These are phyloP conservation scores for Xerocomus potaroensis DNA, from an alignment of 768 basidiomycete genomes.

Conservation along the genomic window DNA sequence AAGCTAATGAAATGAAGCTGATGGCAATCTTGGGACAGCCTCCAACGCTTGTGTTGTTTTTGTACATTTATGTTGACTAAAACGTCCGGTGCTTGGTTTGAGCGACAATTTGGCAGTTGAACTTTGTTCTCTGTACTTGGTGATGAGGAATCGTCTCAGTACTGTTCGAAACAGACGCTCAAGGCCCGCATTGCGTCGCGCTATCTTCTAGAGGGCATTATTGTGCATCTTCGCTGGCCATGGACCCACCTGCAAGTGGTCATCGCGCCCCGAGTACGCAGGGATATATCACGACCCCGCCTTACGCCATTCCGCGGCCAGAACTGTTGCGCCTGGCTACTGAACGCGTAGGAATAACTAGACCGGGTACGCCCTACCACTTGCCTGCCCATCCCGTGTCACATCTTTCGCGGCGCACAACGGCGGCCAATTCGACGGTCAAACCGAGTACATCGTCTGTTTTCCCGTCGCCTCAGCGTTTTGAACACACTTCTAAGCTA, in stretches of 20 bases:
- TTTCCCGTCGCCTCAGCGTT: constrained; percentile 18
- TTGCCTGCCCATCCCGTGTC: too few species aligned
- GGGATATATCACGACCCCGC: constrained; percentile 17
- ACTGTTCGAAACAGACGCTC: background rate
- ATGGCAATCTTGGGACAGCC: too few species aligned
- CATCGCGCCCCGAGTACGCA: constrained; percentile 11
- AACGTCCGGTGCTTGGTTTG: background rate
- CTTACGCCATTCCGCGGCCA: constrained; percentile 24
- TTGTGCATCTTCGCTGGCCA: too few species aligned
- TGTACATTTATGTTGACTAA: background rate
- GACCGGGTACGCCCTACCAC: constrained; percentile 9
- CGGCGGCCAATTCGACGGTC: constrained; percentile 4
- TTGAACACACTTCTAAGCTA: constrained; percentile 17
- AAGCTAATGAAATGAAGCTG: too few species aligned
- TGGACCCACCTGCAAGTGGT: constrained; percentile 11
- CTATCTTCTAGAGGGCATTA: background rate
- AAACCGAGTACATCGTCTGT: constrained; percentile 16
- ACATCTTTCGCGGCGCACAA: constrained; percentile 5
- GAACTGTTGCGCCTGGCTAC: constrained; percentile 21
- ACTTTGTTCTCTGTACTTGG: background rate
- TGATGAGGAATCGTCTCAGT: constrained; percentile 2
- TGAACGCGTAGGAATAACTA: constrained; percentile 10
- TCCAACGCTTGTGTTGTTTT: too few species aligned
- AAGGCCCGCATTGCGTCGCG: background rate
- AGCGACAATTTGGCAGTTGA: background rate